phyloP scores from a whole-genome alignment of 2,329 filamentous ascomycete genomes.

The Lachnellula subtilissima region DNA sequence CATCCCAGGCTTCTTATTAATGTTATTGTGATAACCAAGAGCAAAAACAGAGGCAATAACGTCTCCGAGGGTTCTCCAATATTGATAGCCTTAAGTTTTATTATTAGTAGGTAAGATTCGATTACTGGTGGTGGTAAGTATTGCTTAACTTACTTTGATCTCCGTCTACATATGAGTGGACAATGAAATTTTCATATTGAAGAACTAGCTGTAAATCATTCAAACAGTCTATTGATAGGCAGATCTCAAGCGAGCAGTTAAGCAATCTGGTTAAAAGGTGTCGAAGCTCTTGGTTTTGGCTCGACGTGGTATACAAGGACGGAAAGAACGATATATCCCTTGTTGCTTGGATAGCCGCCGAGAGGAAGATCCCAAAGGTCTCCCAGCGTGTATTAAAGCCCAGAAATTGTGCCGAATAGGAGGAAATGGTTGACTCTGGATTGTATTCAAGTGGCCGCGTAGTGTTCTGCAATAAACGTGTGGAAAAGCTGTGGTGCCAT shows the following conservation, averaged over 20 bases:
- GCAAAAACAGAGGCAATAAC: background rate
- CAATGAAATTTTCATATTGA: constrained; percentile 44
- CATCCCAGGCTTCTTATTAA: background rate
- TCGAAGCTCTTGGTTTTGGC: constrained; percentile 30
- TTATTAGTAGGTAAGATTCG: constrained; percentile 14
- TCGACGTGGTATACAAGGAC: constrained; percentile 69
- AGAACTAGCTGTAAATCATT: constrained; percentile 42
- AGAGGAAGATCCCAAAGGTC: background rate
- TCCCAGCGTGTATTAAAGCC: background rate
- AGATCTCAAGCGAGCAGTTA: background rate
- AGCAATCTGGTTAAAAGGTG: background rate
- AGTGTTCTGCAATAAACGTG: background rate
- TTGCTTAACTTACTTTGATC: constrained; percentile 37
- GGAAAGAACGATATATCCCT: constrained; percentile 19
- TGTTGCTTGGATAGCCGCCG: background rate
- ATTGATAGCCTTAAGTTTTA: background rate
- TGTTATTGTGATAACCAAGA: background rate
- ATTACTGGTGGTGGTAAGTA: constrained; percentile 32
- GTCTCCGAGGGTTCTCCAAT: background rate
- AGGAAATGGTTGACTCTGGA: background rate
- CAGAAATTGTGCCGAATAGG: background rate
- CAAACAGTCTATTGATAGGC: constrained; percentile 27
- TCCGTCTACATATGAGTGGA: constrained; percentile 39
- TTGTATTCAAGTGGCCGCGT: background rate
- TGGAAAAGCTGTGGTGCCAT: background rate